Conservation (phyloP, 2,329 filamentous ascomycete genomes). For the Pseudogymnoascus sp. region DNA sequence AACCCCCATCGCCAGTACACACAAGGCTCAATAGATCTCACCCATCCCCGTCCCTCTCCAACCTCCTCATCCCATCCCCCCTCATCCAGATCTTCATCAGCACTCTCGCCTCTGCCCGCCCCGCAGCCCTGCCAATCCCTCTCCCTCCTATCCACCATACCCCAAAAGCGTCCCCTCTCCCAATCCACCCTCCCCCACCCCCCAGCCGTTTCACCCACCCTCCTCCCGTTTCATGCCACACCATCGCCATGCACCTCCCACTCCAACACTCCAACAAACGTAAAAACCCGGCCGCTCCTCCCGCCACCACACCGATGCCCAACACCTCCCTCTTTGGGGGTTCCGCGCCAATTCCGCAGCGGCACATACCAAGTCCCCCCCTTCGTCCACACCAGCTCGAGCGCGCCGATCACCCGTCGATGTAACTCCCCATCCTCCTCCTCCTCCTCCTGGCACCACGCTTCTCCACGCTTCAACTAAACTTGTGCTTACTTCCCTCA, state of each 20-base stretch:
- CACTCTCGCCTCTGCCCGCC: neutral
- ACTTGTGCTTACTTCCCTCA: neutral
- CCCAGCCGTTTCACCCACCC: neutral
- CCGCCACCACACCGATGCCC: neutral
- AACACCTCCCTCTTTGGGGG: neutral
- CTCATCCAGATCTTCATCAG: neutral
- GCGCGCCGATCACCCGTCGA: neutral
- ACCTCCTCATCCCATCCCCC: neutral
- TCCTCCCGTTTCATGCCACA: neutral
- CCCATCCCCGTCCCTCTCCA: neutral
- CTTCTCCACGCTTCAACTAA: neutral
- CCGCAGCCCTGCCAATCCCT: neutral
- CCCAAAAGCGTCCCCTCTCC: neutral
- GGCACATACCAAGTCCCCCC: neutral
- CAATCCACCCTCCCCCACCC: neutral
- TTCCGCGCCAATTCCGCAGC: neutral
- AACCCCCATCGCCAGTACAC: neutral
- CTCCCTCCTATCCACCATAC: neutral
- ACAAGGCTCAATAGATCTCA: neutral
- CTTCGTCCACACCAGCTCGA: neutral
- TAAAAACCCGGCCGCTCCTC: neutral
- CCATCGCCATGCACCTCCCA: neutral
- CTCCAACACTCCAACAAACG: neutral
- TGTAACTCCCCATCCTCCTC: neutral
- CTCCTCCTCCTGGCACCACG: neutral